Conservation (phyloP, 2,329 filamentous ascomycete genomes). For the Geosmithia morbida region DNA sequence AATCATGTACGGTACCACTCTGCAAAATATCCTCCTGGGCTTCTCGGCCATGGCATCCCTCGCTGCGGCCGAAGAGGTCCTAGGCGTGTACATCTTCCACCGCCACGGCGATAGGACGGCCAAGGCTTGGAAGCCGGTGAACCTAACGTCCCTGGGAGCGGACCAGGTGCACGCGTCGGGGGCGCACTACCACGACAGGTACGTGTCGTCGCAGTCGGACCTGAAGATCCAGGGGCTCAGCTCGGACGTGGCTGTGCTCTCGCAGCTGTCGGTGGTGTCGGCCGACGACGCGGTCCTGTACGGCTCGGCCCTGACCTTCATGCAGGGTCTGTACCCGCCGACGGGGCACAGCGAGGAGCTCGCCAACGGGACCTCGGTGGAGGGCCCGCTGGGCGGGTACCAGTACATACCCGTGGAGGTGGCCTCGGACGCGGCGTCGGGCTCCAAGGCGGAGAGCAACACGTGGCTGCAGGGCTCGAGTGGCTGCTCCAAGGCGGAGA, state of each 20-base stretch:
- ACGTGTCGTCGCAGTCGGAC: slow-evolving; percentile 47
- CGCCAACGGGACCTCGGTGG: slow-evolving; percentile 52
- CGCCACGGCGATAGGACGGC: slow-evolving; percentile 81
- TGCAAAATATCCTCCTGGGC: background rate
- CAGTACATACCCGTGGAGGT: slow-evolving; percentile 68
- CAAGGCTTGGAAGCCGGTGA: slow-evolving; percentile 57
- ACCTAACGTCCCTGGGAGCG: slow-evolving; percentile 69
- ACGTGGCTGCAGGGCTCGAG: slow-evolving; percentile 45
- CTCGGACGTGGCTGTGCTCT: slow-evolving; percentile 47
- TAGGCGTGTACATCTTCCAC: slow-evolving; percentile 77
- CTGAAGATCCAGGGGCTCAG: slow-evolving; percentile 53
- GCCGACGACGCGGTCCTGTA: slow-evolving; percentile 67
- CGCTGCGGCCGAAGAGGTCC: slow-evolving; percentile 45
- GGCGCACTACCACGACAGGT: slow-evolving; percentile 60
- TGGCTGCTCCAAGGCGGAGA: slow-evolving; percentile 38
- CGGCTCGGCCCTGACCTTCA: slow-evolving; percentile 64
- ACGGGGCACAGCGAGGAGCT: slow-evolving; percentile 48
- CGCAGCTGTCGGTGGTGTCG: slow-evolving; percentile 63
- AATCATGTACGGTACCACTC: background rate
- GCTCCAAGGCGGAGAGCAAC: slow-evolving; percentile 37
- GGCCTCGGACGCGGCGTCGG: slow-evolving; percentile 37
- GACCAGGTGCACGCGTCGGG: slow-evolving; percentile 60
- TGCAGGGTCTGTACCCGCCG: slow-evolving; percentile 80
- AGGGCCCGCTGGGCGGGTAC: slow-evolving; percentile 62
- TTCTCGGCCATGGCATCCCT: background rate